phyloP scores from a whole-genome alignment of 2,329 filamentous ascomycete species.

The Westerdykella ornata region DNA sequence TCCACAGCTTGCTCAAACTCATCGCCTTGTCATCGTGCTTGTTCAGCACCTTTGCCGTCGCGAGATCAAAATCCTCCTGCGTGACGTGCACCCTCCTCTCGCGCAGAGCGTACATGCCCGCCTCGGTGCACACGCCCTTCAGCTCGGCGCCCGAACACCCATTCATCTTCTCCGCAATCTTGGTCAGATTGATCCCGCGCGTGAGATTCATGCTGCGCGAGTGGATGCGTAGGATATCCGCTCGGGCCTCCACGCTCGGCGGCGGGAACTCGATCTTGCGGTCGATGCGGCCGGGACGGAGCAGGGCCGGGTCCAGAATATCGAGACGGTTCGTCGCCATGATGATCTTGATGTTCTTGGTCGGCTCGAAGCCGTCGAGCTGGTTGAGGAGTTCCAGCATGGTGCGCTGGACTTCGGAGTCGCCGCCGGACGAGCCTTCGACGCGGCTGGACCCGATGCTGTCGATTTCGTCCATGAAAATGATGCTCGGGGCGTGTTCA shows the following conservation, averaged over 20 bases:
- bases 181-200: conserved; percentile 91
- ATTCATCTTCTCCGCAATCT: conserved; percentile 99
- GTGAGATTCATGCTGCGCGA: conserved; percentile 98
- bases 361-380: conserved; percentile 96
- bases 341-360: conserved; percentile 99
- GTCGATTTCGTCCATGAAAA: conserved; percentile 99
- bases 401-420: conserved; percentile 95
- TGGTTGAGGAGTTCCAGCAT: conserved; percentile 99
- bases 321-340: conserved; percentile 99
- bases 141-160: conserved; percentile 95
- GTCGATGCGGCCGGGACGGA: conserved; percentile 96
- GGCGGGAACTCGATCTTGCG: conserved; percentile 98
- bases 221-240: conserved; percentile 96
- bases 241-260: conserved; percentile 89
- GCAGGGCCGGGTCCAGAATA: conserved; percentile 88
- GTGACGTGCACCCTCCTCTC: conserved; percentile 96
- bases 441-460: conserved; percentile 96
- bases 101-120: conserved; percentile 94
- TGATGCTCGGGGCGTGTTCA: conserved; percentile 96
- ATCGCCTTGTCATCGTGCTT: conserved; percentile 99
- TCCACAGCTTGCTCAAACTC: conserved; percentile 80
- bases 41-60: conserved; percentile 98
- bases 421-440: conserved; percentile 88
- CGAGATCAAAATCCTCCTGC: conserved; percentile 97
- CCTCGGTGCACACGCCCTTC: conserved; percentile 98